phyloP scores from a whole-genome alignment of 176 grass and related monocot species.

The Hordeum marinum region DNA sequence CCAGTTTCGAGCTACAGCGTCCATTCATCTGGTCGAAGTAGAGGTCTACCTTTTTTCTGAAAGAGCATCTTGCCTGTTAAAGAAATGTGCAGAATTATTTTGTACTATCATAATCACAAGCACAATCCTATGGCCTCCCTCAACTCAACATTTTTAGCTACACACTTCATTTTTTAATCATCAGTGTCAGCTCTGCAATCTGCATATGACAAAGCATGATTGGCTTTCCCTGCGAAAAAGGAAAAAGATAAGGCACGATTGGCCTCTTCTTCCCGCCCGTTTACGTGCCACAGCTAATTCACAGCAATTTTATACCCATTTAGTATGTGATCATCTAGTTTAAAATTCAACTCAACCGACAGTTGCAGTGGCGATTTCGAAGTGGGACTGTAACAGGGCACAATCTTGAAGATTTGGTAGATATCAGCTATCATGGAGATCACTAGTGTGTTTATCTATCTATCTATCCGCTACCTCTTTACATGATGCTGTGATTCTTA shows the following conservation, averaged over 20 bases:
- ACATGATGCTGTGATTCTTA: neutral
- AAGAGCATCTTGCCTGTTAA: neutral
- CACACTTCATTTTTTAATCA: neutral
- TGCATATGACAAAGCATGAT: neutral
- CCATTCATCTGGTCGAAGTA: neutral
- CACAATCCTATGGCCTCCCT: neutral
- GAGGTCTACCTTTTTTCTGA: neutral
- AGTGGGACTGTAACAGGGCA: neutral
- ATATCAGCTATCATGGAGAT: neutral
- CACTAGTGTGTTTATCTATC: neutral
- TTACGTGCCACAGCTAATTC: neutral
- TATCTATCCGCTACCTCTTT: neutral
- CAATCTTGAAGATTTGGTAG: neutral
- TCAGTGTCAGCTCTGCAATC: neutral
- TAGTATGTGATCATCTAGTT: neutral
- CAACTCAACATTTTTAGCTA: neutral
- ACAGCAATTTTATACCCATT: neutral
- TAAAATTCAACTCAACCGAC: neutral
- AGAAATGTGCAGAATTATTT: neutral
- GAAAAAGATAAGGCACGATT: neutral
- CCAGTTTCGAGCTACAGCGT: constrained; percentile 1
- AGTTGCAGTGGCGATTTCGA: neutral
- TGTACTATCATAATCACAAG: constrained; percentile 14
- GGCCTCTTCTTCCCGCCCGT: neutral
- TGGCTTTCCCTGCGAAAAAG: neutral